A percentile compares a stretch with the other conserved stretches of the same genome.
These are phyloP conservation scores for Diaporthe sp. DNA, from an alignment of 2,329 filamentous ascomycete genomes.

Conservation along the genomic window DNA sequence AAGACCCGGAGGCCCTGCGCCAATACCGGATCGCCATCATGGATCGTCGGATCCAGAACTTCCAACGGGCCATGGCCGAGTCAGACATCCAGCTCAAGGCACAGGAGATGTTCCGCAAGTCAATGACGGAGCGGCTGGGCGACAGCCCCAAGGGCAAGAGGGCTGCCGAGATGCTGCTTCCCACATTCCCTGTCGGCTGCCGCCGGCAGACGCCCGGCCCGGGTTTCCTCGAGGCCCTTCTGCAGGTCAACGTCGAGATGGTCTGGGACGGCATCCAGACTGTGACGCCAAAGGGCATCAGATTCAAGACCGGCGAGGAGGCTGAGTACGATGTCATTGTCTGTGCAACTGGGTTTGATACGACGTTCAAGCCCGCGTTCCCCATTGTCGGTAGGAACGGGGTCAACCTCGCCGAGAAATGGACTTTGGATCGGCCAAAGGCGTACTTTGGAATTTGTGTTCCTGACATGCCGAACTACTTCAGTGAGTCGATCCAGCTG, in stretches of 20 bases:
- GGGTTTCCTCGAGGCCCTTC: constrained; percentile 54
- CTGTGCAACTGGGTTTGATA: constrained; percentile 48
- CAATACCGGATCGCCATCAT: constrained; percentile 4
- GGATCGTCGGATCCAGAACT: constrained; percentile 15
- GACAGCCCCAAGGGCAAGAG: constrained; percentile 32
- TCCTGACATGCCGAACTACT: constrained; percentile 35
- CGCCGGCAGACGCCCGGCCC: constrained; percentile 54
- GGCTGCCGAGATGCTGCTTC: constrained; percentile 35
- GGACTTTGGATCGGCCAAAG: constrained; percentile 35
- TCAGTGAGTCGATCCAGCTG: constrained; percentile 24
- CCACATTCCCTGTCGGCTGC: constrained; percentile 55
- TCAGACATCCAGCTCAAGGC: constrained; percentile 45
- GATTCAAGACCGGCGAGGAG: constrained; percentile 23
- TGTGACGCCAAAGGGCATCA: constrained; percentile 37
- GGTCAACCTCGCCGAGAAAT: constrained; percentile 36
- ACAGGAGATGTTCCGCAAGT: constrained; percentile 45
- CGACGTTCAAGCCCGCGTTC: constrained; percentile 38
- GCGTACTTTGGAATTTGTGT: constrained; percentile 32
- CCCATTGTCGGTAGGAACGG: constrained; percentile 39
- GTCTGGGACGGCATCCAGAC: constrained; percentile 38
- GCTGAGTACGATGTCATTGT: constrained; percentile 46
- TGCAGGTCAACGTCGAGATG: constrained; percentile 52
- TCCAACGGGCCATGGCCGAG: constrained; percentile 39
- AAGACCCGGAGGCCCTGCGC: not conserved
- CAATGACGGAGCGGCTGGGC: constrained; percentile 37